A percentile compares a stretch with the other conserved stretches of the same genome.
Conservation (phyloP, 73 alveolate species). For the Loxodes magnus region DNA sequence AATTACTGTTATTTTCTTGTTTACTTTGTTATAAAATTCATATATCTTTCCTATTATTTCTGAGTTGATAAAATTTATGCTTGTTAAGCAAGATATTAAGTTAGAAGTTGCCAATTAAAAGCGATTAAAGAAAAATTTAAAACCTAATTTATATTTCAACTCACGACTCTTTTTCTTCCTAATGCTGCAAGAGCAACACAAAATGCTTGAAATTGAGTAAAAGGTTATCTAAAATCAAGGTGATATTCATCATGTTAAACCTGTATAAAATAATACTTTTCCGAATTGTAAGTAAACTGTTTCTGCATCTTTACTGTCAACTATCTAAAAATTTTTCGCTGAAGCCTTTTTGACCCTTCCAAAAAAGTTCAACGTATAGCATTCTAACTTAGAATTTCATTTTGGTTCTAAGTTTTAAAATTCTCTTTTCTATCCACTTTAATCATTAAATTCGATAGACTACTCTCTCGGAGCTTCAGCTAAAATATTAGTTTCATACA, state of each 20-base stretch:
- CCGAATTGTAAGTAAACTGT: conserved; percentile 10
- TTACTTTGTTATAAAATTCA: no score
- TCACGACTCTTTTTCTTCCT: conserved; percentile 13
- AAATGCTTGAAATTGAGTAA: conserved; percentile 9
- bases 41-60: no score
- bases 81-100: no score
- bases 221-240: conserved; percentile 8
- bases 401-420: conserved; percentile 1
- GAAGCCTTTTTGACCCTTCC: conserved; percentile 12
- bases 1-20: no score
- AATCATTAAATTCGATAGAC: conserved; percentile 1
- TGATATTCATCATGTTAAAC: conserved; percentile 2
- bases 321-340: conserved; percentile 11
- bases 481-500: conserved; percentile 6
- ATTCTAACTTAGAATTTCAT: conserved; percentile 5
- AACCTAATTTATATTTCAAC: background rate
- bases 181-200: conserved; percentile 5
- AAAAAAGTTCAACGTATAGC: conserved; percentile 13
- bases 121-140: no score
- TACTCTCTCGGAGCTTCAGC: conserved; percentile 7
- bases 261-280: no score
- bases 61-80: no score
- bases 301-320: background rate
- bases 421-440: background rate
- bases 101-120: no score